Evolutionary conservation across 495 filamentous ascomycete species (phyloP).

Genomic region (Parmelia sp.): DNA sequence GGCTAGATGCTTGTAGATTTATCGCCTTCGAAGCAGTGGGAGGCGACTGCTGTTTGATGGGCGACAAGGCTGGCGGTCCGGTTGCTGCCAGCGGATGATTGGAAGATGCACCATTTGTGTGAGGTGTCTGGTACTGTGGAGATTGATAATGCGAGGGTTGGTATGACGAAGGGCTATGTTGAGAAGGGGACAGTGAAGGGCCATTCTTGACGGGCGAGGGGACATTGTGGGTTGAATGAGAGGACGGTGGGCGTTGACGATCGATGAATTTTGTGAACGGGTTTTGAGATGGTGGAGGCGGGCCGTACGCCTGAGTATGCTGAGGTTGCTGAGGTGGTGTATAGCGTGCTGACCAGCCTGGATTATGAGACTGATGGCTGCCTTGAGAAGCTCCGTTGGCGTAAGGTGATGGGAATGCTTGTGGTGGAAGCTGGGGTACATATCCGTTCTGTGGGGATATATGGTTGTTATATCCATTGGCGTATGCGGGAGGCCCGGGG

Average conservation of each 20-base stretch:
- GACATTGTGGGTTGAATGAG: constrained; percentile 38
- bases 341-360: constrained; percentile 28
- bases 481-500: constrained; percentile 14
- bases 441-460: constrained; percentile 14
- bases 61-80: constrained; percentile 24
- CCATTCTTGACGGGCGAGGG: constrained; percentile 41
- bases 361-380: constrained; percentile 29
- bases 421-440: constrained; percentile 34
- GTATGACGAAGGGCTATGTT: constrained; percentile 39
- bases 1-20: constrained; percentile 35
- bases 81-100: constrained; percentile 28
- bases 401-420: constrained; percentile 36
- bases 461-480: constrained; percentile 25
- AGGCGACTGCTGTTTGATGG: constrained; percentile 28
- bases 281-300: constrained; percentile 25
- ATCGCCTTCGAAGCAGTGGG: constrained; percentile 26
- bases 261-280: constrained; percentile 31
- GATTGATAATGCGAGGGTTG: constrained; percentile 39
- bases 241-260: constrained; percentile 41
- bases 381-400: constrained; percentile 30
- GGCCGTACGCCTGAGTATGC: constrained; percentile 33
- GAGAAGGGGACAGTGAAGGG: constrained; percentile 47
- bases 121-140: constrained; percentile 35
- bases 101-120: constrained; percentile 30
- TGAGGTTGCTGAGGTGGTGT: constrained; percentile 31